These are phyloP conservation scores for Venturiaceae sp. DNA, from an alignment of 2,329 filamentous ascomycete species.

Conservation along the genomic window DNA sequence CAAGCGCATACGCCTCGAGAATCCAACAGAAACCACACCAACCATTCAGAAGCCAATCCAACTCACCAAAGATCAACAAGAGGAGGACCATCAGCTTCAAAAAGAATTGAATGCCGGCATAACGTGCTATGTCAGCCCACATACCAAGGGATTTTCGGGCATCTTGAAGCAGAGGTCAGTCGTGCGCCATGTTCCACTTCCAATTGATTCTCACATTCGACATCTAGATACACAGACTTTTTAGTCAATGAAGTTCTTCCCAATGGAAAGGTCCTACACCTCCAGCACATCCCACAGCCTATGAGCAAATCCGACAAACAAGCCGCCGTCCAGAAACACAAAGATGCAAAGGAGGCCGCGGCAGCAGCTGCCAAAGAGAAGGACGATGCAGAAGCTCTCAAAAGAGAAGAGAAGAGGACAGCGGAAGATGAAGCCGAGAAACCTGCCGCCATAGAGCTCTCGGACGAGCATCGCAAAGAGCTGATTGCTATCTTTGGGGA, in stretches of 20 bases:
- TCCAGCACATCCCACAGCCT: conserved; percentile 26
- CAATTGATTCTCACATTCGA: not conserved
- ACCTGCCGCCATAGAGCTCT: conserved; percentile 16
- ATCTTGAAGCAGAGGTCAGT: conserved; percentile 55
- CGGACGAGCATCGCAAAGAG: conserved; percentile 25
- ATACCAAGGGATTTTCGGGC: conserved; percentile 51
- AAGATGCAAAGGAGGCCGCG: not conserved
- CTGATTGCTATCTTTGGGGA: conserved; percentile 42
- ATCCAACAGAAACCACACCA: not conserved
- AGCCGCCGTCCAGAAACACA: not conserved
- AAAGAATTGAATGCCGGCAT: conserved; percentile 47
- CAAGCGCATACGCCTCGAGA: conserved; percentile 7
- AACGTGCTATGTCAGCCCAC: conserved; percentile 49
- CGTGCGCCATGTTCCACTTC: not conserved
- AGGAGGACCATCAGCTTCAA: conserved; percentile 12
- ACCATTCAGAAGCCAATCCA: not conserved
- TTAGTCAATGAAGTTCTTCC: conserved; percentile 80
- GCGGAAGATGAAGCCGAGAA: conserved; percentile 1
- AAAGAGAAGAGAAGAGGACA: not conserved
- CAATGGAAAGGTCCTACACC: conserved; percentile 65
- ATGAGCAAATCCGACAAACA: conserved; percentile 1
- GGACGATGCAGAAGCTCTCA: not conserved
- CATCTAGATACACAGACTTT: conserved; percentile 72
- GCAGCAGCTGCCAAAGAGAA: conserved; percentile 3
- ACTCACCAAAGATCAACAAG: not conserved